A percentile compares a stretch with the other conserved stretches of the same genome.
These are phyloP conservation scores for Pulicaria dysenterica DNA, from an alignment of 129 eudicot species.

Conservation along the genomic window DNA sequence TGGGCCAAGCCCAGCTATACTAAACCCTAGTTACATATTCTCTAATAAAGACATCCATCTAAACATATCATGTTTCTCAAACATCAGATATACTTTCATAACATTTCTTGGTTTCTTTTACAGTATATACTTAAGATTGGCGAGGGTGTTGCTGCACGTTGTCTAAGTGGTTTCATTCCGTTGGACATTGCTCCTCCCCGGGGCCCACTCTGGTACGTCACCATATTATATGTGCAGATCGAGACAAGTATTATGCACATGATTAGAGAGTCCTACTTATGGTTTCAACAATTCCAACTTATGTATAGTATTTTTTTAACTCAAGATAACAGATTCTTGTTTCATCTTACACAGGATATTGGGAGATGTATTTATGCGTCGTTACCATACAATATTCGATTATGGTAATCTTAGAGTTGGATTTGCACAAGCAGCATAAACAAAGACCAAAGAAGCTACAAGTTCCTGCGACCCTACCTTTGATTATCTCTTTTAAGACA, in stretches of 20 bases:
- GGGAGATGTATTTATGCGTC: slow-evolving; percentile 94
- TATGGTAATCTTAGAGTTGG: slow-evolving; percentile 68
- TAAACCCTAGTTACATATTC: background rate
- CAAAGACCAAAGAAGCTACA: background rate
- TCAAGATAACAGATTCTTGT: background rate
- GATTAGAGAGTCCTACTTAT: background rate
- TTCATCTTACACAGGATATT: slow-evolving; percentile 59
- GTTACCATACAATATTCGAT: slow-evolving; percentile 85
- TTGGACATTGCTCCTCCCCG: slow-evolving; percentile 53
- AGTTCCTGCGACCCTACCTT: background rate
- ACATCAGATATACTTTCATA: background rate
- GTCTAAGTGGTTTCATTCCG: slow-evolving; percentile 54
- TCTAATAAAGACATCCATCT: background rate
- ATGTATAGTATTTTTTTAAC: background rate
- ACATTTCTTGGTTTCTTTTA: background rate
- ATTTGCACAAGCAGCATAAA: slow-evolving; percentile 80
- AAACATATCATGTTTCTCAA: background rate
- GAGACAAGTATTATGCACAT: background rate
- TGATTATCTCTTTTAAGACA: background rate
- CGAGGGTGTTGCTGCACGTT: slow-evolving; percentile 32
- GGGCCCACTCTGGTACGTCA: slow-evolving; percentile 54
- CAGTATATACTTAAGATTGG: slow-evolving; percentile 53
- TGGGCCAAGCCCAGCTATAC: too few relatives aligned
- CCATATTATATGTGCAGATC: background rate
- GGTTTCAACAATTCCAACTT: background rate